Base-by-base conservation (phyloP, 345 rosid genomes). In the Camelina hispida region DNA sequence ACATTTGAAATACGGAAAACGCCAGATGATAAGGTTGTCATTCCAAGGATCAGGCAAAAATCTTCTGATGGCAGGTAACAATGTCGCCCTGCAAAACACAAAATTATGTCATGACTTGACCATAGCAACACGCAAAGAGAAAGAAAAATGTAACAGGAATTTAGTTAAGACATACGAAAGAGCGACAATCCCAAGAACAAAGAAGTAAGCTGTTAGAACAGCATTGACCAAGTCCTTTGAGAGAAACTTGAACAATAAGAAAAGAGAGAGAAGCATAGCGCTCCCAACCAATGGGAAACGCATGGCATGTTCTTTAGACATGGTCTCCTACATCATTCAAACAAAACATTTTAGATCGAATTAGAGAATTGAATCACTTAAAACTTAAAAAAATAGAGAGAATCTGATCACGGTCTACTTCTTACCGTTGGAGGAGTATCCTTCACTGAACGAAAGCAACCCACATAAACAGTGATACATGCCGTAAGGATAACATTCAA, bases 221-320 rank as follows among this genome's bases (percentile, higher is more conserved):
- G 99, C 89, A 72, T 95, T 95, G 74, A 95, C 98, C 91, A 95
- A 72, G 79, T 95, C 97, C 82, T 95, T 93, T 0, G 97, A 91
- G 66, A 93, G 86, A 83, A 93, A 95, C 83, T 95, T 95, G 89
- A 95, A 93, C 73, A 95, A 88, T 71, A 95, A 84, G 87, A 95
- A 92, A 74, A 95, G 85, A 6, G 99, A 95, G 50, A 95, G 73
- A 81, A 95, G 82, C 98, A 95, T 86, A 16, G 99, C 98, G 83
- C 99, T 95, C 74, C 99, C 99, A 63, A 95, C 91, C 72, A 95
- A 87, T 1, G 99, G 99, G 78, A 95, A 93, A 72, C 98, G 97
- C 99, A 95, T 95, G 5, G 99, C 99, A 79, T 95, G 99, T 58
- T 95, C 96, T 44, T 86, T 90, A 10, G 98, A 95, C 99, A 95